A percentile compares a stretch with the other conserved stretches of the same genome.
phyloP scores from a whole-genome alignment of 768 basidiomycete species.

The Macrolepiota dolichaula region DNA sequence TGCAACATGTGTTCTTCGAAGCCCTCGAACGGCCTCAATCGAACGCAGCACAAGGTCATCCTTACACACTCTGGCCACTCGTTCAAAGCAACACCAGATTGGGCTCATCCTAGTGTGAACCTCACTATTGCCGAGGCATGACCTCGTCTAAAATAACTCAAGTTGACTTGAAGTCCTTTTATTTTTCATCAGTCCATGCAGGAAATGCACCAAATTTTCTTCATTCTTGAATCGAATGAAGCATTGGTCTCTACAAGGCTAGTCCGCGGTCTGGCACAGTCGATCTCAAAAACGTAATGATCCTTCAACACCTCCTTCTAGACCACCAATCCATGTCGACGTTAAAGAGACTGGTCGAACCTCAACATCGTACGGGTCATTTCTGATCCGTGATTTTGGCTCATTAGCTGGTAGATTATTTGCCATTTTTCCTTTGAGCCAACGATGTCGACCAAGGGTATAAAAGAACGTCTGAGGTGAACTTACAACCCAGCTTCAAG shows the following conservation, averaged over 20 bases:
- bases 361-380: not conserved
- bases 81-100: too few relatives aligned
- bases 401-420: not conserved
- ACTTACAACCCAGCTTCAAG: not conserved
- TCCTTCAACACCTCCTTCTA: not conserved
- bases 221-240: not conserved
- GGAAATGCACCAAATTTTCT: not conserved
- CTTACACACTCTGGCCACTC: not conserved
- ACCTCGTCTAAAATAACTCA: too few relatives aligned
- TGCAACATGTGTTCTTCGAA: not conserved
- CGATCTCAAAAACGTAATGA: not conserved
- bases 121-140: too few relatives aligned
- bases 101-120: too few relatives aligned
- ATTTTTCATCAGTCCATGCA: not conserved
- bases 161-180: too few relatives aligned
- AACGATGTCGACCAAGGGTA: not conserved
- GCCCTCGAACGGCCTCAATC: not conserved
- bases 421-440: not conserved
- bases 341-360: not conserved
- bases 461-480: not conserved
- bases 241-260: not conserved
- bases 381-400: not conserved
- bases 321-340: not conserved
- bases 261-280: not conserved
- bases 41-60: not conserved